These are phyloP conservation scores for Russula olivacea DNA, from an alignment of 768 basidiomycete genomes.

Conservation along the genomic window DNA sequence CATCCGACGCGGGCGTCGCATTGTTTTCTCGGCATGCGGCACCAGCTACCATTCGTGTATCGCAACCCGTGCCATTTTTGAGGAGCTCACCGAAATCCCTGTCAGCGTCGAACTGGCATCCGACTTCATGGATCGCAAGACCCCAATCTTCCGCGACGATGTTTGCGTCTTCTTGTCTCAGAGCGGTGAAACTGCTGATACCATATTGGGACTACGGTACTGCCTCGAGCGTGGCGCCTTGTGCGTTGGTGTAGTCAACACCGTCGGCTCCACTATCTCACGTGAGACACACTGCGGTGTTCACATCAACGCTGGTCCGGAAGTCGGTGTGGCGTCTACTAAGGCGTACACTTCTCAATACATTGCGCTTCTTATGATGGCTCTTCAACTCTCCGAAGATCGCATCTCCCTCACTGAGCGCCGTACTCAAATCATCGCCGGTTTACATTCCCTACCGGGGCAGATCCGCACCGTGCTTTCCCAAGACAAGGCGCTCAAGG, in stretches of 20 bases:
- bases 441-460: conserved; percentile 80
- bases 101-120: conserved; percentile 95
- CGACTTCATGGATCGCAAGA: conserved; percentile 98
- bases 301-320: conserved; percentile 98
- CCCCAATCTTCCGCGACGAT: conserved; percentile 98
- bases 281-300: conserved; percentile 99
- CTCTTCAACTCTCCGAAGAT: conserved; percentile 96
- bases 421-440: conserved; percentile 88
- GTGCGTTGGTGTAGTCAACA: conserved; percentile 96
- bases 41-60: conserved; percentile 97
- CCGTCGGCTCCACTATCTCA: conserved; percentile 95
- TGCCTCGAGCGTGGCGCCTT: conserved; percentile 95
- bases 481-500: conserved; percentile 68
- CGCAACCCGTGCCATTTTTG: conserved; percentile 95
- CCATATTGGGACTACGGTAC: conserved; percentile 92
- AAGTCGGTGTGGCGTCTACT: conserved; percentile 98
- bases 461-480: conserved; percentile 87
- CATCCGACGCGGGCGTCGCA: conserved; percentile 89
- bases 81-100: conserved; percentile 98
- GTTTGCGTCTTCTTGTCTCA: conserved; percentile 95
- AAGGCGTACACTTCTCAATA: conserved; percentile 99
- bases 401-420: conserved; percentile 89
- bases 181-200: conserved; percentile 98
- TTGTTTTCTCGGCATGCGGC: conserved; percentile 97
- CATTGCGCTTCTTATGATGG: conserved; percentile 96